Percentiles rank a stretch among this genome's conserved stretches.
Evolutionary conservation across 129 eudicot species (phyloP).

Genomic region (Pittosporum tobira): DNA sequence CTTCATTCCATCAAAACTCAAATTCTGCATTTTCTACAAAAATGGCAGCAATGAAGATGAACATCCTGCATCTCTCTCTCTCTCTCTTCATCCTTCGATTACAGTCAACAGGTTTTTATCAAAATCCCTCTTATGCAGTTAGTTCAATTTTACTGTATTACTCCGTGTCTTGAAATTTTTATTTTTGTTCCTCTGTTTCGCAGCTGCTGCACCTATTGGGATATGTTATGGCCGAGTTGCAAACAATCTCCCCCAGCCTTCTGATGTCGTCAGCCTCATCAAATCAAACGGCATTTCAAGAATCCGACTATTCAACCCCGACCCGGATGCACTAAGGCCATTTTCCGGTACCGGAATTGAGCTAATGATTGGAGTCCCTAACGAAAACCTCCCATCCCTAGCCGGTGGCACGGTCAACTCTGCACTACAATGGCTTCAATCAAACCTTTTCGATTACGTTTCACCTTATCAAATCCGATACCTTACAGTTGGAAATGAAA

Average conservation of each 20-base stretch:
- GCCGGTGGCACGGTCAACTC: constrained; percentile 28
- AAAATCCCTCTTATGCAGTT: background rate
- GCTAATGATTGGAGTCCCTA: constrained; percentile 68
- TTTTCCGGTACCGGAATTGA: constrained; percentile 50
- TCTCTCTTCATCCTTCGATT: constrained; percentile 11
- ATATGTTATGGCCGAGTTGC: constrained; percentile 66
- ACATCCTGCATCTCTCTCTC: constrained; percentile 8
- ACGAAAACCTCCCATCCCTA: constrained; percentile 49
- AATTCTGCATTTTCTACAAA: background rate
- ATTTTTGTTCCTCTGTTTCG: background rate
- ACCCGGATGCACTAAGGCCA: constrained; percentile 38
- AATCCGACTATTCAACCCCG: constrained; percentile 54
- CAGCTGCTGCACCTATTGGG: constrained; percentile 60
- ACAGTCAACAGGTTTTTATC: constrained; percentile 15
- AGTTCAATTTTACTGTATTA: background rate
- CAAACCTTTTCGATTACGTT: constrained; percentile 41
- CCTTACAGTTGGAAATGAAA: constrained; percentile 68
- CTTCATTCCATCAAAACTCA: background rate
- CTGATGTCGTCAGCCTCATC: constrained; percentile 36
- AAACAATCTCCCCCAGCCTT: constrained; percentile 56
- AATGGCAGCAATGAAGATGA: background rate
- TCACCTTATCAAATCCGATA: constrained; percentile 42
- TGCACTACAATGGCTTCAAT: constrained; percentile 46
- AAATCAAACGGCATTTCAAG: constrained; percentile 47
- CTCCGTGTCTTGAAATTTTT: background rate